Evolutionary conservation across 2,329 filamentous ascomycete species (phyloP), one percentile per base, ranked within the genome.

Genomic region (Aureobasidium namibiae): DNA sequence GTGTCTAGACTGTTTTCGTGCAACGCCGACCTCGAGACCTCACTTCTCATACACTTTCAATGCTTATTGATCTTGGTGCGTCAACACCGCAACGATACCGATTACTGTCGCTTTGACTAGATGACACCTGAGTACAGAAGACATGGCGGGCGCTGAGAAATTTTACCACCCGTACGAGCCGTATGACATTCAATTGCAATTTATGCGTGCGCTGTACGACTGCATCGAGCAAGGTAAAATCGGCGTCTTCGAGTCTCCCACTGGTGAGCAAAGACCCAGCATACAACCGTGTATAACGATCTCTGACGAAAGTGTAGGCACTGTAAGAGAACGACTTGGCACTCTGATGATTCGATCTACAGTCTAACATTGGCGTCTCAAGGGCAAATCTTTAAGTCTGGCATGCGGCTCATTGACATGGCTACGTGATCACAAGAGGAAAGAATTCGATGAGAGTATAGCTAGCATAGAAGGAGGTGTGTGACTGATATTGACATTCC

Each of bases 231-330:
- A 87, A 42, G 87, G 89, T 9, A 89, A 92, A 68, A 80, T 96
- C 48, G 92, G 89, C 31, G 91, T 96, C 44, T 86, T 96, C 46
- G 92, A 96, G 70, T 95, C 90, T 46, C 92, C 92, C n/a, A 96
- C 92, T 42, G 92, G 92, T 72, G 88, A 84, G 59, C 48, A n/a
- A 52, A 29, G 1, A n/a, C 39, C 11, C 9, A 18, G 16, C 18
- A 9, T n/a, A 26, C 18, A 9, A 13, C 26, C 24, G 16, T n/a
- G 7, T 11, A 5, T 21, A 26, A 18, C 16, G 10, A 1, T 16
- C 21, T 38, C 42, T 48, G 21, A 38, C 24, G 5, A 11, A 11
- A 16, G n/a, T 13, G 13, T 39, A 54, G 39, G 52, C 13, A 59
- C 59, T 36, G 39, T 50, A 46, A 46, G 50, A 18, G 41, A 10